Percentiles rank a stretch among this genome's conserved stretches.
Conservation (phyloP, 139 green algal species). For the Closterium sp. region DNA sequence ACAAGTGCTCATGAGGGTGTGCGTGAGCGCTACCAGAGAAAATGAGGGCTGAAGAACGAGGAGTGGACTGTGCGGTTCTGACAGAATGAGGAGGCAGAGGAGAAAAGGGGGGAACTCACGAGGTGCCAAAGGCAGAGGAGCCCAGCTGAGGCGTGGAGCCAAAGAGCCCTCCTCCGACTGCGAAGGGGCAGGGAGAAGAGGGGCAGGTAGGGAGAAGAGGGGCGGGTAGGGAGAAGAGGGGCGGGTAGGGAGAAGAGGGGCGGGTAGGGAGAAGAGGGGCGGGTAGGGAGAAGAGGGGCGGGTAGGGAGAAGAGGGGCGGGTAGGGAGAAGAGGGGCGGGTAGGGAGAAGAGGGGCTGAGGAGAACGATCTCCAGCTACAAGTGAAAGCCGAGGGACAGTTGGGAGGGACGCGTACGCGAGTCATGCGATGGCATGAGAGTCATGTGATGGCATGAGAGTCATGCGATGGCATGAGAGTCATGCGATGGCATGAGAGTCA, state of each 20-base stretch:
- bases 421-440: too few species aligned
- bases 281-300: neutral
- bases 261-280: neutral
- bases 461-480: too few species aligned
- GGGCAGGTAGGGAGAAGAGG: neutral
- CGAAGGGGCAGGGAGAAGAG: too few species aligned
- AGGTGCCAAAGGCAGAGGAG: neutral
- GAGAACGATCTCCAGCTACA: too few species aligned
- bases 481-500: too few species aligned
- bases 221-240: neutral
- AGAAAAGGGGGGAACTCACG: neutral
- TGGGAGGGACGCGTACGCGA: neutral
- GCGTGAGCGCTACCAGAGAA: too few species aligned
- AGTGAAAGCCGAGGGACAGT: neutral
- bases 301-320: neutral
- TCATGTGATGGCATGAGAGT: too few species aligned
- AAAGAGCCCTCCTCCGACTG: neutral
- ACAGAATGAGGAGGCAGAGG: neutral
- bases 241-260: neutral
- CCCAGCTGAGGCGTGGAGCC: neutral
- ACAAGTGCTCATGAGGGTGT: too few species aligned
- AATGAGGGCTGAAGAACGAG: too few species aligned
- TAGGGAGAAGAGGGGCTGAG: neutral
- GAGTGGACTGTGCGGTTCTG: too few species aligned
- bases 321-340: neutral